Percentiles rank a stretch among this genome's conserved stretches.
These are phyloP conservation scores for Trypanosoma lewisi DNA, from an alignment of 208 protist species.

Conservation along the genomic window DNA sequence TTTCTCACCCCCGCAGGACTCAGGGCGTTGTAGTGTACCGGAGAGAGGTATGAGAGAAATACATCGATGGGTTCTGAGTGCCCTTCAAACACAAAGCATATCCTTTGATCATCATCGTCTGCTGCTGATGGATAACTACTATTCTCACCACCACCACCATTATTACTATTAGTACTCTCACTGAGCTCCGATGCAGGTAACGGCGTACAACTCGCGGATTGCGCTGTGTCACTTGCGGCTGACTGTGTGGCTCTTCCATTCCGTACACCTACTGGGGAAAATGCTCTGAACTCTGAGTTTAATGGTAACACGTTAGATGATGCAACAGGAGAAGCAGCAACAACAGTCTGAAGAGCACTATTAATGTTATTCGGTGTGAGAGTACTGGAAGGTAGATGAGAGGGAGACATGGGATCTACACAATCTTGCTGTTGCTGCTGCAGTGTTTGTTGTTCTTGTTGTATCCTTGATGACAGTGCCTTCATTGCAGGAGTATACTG, in stretches of 20 bases:
- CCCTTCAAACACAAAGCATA: slow-evolving; percentile 58
- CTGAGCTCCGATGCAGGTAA: not conserved
- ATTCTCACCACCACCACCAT: not conserved
- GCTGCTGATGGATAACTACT: not conserved
- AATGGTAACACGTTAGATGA: not conserved
- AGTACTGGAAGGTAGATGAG: not conserved
- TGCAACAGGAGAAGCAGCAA: no score
- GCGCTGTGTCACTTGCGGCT: not conserved
- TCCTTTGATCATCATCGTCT: slow-evolving; percentile 5
- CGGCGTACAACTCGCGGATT: not conserved
- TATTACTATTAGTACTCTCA: not conserved
- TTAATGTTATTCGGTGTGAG: no score
- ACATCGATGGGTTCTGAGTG: slow-evolving; percentile 74
- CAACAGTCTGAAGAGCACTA: no score
- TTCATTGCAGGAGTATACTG: not conserved
- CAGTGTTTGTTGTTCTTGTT: not conserved
- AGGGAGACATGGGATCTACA: not conserved
- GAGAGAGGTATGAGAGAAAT: slow-evolving; percentile 88
- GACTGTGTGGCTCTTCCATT: not conserved
- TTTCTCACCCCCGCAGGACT: slow-evolving; percentile 16
- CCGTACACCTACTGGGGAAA: not conserved
- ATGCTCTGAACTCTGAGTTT: not conserved
- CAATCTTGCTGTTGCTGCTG: not conserved
- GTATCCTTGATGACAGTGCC: not conserved
- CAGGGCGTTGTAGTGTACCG: slow-evolving; percentile 88